Evolutionary conservation across 1,284 basidiomycete genomes (phyloP).

Genomic region (Austroboletus niveus): DNA sequence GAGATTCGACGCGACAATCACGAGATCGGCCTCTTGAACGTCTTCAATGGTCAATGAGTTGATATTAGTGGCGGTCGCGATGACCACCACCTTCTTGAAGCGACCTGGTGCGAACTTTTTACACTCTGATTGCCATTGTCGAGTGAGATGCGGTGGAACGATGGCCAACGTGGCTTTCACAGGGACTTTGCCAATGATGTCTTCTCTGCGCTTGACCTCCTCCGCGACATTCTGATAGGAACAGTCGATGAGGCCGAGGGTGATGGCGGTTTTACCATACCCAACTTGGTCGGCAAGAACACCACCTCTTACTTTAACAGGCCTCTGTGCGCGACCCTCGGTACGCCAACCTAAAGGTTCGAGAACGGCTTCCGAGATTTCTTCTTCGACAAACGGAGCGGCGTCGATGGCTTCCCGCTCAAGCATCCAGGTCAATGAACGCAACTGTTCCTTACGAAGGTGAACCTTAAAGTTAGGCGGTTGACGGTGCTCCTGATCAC

Average conservation of each 20-base stretch:
- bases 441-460: conserved; percentile 83
- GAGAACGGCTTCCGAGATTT: conserved; percentile 88
- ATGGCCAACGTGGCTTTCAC: conserved; percentile 81
- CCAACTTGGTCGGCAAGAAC: conserved; percentile 96
- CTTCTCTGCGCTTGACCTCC: conserved; percentile 52
- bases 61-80: conserved; percentile 73
- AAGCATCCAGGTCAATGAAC: conserved; percentile 94
- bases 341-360: conserved; percentile 89
- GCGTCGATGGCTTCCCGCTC: conserved; percentile 69
- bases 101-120: conserved; percentile 73
- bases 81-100: conserved; percentile 64
- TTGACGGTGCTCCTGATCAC: conserved; percentile 72
- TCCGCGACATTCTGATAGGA: conserved; percentile 55
- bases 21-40: conserved; percentile 80
- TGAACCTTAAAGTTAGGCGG: conserved; percentile 74
- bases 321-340: conserved; percentile 84
- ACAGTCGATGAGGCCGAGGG: conserved; percentile 83
- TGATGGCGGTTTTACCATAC: conserved; percentile 96
- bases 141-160: conserved; percentile 87
- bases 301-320: conserved; percentile 78
- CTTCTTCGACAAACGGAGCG: conserved; percentile 85
- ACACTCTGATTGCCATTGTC: conserved; percentile 89
- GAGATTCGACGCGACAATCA: conserved; percentile 85
- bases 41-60: conserved; percentile 76
- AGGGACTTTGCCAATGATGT: conserved; percentile 66